These are phyloP conservation scores for Hypoxylon lienhwacheense DNA, from an alignment of 495 filamentous ascomycete genomes.

Conservation along the genomic window DNA sequence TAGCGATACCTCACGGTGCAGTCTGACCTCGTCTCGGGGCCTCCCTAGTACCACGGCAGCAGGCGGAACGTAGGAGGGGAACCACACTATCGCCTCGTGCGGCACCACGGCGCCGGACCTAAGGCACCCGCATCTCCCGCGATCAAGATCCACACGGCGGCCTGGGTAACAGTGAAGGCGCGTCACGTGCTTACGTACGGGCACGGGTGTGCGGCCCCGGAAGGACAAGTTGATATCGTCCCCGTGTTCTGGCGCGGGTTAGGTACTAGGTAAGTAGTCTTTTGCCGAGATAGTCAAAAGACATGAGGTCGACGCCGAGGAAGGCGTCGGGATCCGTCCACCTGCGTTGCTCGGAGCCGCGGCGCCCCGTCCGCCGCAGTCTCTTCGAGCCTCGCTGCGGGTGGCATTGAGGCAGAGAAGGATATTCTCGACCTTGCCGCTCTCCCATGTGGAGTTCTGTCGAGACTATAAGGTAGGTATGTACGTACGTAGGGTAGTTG, in stretches of 20 bases:
- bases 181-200: constrained; percentile 4
- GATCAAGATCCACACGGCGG: constrained; percentile 15
- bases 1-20: constrained; percentile 2
- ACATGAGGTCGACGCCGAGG: too few species aligned
- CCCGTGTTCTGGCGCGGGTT: too few species aligned
- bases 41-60: too few species aligned
- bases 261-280: too few species aligned
- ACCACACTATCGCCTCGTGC: not conserved
- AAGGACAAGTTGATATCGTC: too few species aligned
- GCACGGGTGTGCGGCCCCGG: too few species aligned
- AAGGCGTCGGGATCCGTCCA: constrained; percentile 16
- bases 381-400: constrained; percentile 15
- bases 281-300: too few species aligned
- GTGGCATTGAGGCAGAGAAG: constrained; percentile 5
- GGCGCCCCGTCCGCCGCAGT: constrained; percentile 10
- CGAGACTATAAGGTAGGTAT: not conserved
- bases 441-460: constrained; percentile 1
- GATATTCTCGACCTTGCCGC: constrained; percentile 1
- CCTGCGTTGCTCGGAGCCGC: constrained; percentile 10
- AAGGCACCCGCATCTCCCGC: constrained; percentile 7
- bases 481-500: not conserved
- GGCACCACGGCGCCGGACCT: not conserved
- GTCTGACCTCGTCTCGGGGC: not conserved
- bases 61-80: too few species aligned
- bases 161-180: constrained; percentile 14